These are phyloP conservation scores for Wilcoxina mikolae DNA, from an alignment of 495 filamentous ascomycete species.

Conservation along the genomic window DNA sequence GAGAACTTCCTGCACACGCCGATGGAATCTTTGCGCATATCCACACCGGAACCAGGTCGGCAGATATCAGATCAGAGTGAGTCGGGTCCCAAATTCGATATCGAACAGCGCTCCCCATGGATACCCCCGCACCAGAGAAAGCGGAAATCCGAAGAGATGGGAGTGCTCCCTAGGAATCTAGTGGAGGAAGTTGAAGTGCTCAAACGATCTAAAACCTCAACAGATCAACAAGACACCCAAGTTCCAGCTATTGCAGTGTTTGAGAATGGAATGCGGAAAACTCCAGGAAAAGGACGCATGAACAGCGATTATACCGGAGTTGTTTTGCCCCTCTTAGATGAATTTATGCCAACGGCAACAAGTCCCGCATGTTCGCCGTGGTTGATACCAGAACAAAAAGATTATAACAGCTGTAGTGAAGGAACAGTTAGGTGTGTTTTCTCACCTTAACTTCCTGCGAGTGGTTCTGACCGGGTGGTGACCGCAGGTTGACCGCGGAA, in stretches of 20 bases:
- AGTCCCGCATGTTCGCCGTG: not conserved
- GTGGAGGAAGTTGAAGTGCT: not conserved
- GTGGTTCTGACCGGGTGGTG: too few species aligned
- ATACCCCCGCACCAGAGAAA: not conserved
- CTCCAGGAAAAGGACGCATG: constrained; percentile 1
- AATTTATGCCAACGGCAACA: not conserved
- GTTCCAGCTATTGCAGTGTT: not conserved
- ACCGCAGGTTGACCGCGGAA: constrained; percentile 1
- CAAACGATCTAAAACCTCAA: not conserved
- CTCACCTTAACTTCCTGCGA: too few species aligned
- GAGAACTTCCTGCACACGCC: too few species aligned
- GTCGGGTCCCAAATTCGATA: not conserved
- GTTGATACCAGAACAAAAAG: not conserved
- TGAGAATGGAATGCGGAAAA: constrained; percentile 7
- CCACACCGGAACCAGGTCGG: too few species aligned
- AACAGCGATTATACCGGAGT: constrained; percentile 7
- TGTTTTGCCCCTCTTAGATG: not conserved
- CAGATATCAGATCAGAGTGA: not conserved
- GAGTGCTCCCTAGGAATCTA: not conserved
- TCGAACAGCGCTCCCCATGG: not conserved
- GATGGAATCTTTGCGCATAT: too few species aligned
- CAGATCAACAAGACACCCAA: not conserved
- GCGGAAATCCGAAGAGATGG: not conserved
- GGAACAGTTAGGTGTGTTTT: constrained; percentile 1
- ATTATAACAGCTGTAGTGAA: not conserved